These are phyloP conservation scores for Haplographium delicatum DNA, from an alignment of 495 filamentous ascomycete genomes.

Conservation along the genomic window DNA sequence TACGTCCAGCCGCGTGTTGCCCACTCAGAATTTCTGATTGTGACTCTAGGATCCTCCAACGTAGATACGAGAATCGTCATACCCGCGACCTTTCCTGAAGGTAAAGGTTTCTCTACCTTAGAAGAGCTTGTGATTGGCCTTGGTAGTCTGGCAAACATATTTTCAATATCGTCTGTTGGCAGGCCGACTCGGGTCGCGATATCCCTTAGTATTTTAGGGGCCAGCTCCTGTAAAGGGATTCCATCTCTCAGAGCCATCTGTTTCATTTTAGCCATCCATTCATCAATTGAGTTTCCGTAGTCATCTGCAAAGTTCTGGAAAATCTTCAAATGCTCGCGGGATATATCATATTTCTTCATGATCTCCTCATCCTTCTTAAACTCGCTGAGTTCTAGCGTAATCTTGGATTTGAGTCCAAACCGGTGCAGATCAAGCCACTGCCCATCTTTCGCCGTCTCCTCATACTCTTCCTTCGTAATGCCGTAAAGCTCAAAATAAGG, in stretches of 20 bases:
- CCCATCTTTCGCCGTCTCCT: background rate
- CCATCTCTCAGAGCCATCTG: background rate
- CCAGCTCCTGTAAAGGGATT: background rate
- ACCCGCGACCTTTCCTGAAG: background rate
- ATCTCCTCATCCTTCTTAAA: slow-evolving; percentile 1
- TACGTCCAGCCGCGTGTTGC: slow-evolving; percentile 36
- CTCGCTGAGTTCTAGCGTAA: background rate
- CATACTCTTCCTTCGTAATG: background rate
- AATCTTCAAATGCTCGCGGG: background rate
- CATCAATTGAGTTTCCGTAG: background rate
- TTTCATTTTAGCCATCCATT: slow-evolving; percentile 1
- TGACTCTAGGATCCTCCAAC: background rate
- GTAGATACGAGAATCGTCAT: background rate
- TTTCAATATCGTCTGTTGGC: background rate
- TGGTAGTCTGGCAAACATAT: background rate
- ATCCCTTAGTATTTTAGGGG: background rate
- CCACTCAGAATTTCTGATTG: slow-evolving; percentile 19
- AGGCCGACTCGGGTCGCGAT: background rate
- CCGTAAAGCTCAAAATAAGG: background rate
- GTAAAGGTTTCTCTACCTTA: background rate
- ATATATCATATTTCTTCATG: background rate
- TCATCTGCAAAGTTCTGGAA: background rate
- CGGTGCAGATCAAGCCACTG: background rate
- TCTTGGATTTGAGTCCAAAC: background rate
- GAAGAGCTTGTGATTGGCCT: background rate